phyloP scores from a whole-genome alignment of 179 eudicot species.

The Spergularia azorica region DNA sequence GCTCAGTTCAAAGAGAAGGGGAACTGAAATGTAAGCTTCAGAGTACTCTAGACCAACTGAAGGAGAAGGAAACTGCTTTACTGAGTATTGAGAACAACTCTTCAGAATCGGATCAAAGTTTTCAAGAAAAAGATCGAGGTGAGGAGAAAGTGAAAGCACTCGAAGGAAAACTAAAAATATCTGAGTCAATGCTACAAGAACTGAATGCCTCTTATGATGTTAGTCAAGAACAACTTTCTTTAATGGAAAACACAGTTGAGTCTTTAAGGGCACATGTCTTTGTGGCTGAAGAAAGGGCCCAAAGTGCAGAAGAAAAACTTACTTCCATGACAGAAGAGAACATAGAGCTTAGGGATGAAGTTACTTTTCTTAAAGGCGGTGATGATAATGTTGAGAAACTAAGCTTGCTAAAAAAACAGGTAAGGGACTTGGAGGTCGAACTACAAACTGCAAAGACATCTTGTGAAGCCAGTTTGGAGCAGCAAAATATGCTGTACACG shows the following conservation, averaged over 20 bases:
- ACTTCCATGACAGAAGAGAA: constrained; percentile 62
- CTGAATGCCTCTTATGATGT: constrained; percentile 44
- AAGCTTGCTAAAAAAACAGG: constrained; percentile 70
- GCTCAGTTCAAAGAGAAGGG: constrained; percentile 56
- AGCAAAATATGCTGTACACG: constrained; percentile 80
- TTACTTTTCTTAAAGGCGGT: constrained; percentile 64
- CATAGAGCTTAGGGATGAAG: constrained; percentile 71
- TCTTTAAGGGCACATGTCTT: constrained; percentile 50
- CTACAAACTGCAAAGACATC: constrained; percentile 58
- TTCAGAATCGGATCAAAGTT: not conserved
- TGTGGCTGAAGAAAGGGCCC: constrained; percentile 60
- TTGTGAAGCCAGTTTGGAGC: constrained; percentile 82
- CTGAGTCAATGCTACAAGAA: constrained; percentile 41
- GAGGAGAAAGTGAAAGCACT: constrained; percentile 48
- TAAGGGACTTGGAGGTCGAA: constrained; percentile 63
- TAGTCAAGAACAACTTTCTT: constrained; percentile 45
- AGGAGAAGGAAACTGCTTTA: constrained; percentile 41
- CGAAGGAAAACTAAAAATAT: constrained; percentile 46
- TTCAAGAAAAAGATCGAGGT: constrained; percentile 15
- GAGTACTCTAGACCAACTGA: constrained; percentile 43
- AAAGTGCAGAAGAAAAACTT: constrained; percentile 61
- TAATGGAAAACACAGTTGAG: constrained; percentile 49
- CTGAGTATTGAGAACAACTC: not conserved
- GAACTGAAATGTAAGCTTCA: constrained; percentile 50
- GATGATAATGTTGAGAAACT: constrained; percentile 59